Evolutionary conservation across 2,329 filamentous ascomycete genomes (phyloP), one percentile per base, ranked within the genome.

Genomic region (Sporothrix euskadiensis): DNA sequence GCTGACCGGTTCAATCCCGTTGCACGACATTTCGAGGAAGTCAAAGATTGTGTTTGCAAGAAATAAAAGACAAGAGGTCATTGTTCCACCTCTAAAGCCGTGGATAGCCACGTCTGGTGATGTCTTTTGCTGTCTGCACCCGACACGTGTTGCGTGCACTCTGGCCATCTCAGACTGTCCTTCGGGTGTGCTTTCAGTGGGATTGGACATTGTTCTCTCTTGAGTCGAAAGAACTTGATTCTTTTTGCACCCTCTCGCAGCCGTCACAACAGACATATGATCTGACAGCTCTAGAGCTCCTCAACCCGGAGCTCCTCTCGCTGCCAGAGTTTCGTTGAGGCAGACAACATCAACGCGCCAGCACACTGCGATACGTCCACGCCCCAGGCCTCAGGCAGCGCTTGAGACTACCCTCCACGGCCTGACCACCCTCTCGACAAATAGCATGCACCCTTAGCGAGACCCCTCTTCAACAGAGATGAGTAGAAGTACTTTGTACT

Each of bases 111-210:
- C 44, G 22, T 54, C 47, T 69, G 47, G 26, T 39, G 26, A 69
- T 56, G 66, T 39, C 26, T 39, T 52, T 5, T n/a, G 4, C 35
- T 10, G 14, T 69, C 44, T 54, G 30, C 47, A 39, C 16, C 26
- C 44, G 9, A 52, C 47, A 69, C 66, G 47, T 54, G 66, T 69
- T 69, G 47, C 10, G 16, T 39, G 44, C 47, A 56, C 30, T 39
- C 9, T 69, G 47, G 44, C 19, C 6, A 9, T 30, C 22, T 54
- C 4, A 2, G 4, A 8, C 9, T 35, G 16, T 30, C 14, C 16
- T 41, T 26, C 19, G 8, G 49, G 12, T 54, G 30, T 39, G 8
- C 0, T 39, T 52, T 26, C 30, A 19, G 10, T 22, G 4, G 16
- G 26, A 8, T 26, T 35, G 26, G 44, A 1, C 41, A 6, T n/a